A percentile compares a stretch with the other conserved stretches of the same genome.
Evolutionary conservation across 2,329 filamentous ascomycete species (phyloP).

Genomic region (Zasmidium citrigriseum): DNA sequence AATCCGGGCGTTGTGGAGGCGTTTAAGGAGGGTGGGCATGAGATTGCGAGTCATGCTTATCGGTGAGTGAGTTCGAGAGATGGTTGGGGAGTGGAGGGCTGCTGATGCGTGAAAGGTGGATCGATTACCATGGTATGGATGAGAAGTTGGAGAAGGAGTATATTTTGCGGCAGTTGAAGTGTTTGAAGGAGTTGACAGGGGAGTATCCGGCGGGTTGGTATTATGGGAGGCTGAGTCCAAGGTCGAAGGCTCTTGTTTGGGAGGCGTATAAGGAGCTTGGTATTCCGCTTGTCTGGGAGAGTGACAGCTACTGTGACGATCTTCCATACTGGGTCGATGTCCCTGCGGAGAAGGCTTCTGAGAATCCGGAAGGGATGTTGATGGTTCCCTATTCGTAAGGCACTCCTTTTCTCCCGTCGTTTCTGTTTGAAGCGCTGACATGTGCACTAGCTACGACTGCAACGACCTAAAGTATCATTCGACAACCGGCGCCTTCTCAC

Average conservation of each 20-base stretch:
- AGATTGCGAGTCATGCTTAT: constrained; percentile 52
- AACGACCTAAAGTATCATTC: constrained; percentile 53
- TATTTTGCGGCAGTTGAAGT: constrained; percentile 32
- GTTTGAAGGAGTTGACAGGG: constrained; percentile 48
- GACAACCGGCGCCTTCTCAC: constrained; percentile 47
- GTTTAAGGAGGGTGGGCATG: constrained; percentile 51
- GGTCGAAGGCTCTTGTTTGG: constrained; percentile 48
- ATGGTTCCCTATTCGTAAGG: constrained; percentile 51
- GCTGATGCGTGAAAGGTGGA: constrained; percentile 36
- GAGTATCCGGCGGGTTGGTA: constrained; percentile 53
- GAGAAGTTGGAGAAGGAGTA: constrained; percentile 51
- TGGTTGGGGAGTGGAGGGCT: not conserved
- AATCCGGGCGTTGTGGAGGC: constrained; percentile 48
- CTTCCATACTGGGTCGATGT: constrained; percentile 58
- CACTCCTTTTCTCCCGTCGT: constrained; percentile 31
- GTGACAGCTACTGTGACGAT: constrained; percentile 56
- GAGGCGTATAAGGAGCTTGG: constrained; percentile 55
- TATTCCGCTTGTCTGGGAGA: constrained; percentile 50
- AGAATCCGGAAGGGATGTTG: constrained; percentile 50
- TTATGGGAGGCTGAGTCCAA: constrained; percentile 48
- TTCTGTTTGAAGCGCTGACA: constrained; percentile 1
- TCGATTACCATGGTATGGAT: constrained; percentile 49
- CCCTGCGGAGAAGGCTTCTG: constrained; percentile 45
- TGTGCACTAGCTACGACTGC: constrained; percentile 40
- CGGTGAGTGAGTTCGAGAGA: constrained; percentile 21